Evolutionary conservation across 352 stramenopile species (phyloP).

Genomic region (Phytophthora pistaciae): DNA sequence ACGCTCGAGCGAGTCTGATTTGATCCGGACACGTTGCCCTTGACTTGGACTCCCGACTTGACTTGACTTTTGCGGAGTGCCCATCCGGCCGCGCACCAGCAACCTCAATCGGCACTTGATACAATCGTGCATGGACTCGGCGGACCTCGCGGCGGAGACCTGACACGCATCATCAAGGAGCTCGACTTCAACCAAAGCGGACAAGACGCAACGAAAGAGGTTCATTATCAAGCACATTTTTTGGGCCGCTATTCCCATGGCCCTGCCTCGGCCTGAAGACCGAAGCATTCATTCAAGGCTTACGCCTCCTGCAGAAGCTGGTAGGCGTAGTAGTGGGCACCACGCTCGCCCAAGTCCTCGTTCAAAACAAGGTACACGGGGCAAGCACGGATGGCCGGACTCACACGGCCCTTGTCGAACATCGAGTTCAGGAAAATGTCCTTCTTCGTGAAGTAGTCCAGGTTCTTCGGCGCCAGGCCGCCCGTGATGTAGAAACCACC

Average conservation of each 20-base stretch:
- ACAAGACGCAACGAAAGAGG: conserved; percentile 13
- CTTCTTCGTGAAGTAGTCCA: conserved; percentile 89
- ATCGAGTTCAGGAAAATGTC: conserved; percentile 75
- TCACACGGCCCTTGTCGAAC: conserved; percentile 89
- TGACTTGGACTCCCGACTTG: neutral
- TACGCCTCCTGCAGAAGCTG: conserved; percentile 33
- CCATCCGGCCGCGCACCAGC: neutral
- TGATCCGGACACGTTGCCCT: neutral
- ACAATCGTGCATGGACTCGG: conserved; percentile 26
- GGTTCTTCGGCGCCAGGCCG: conserved; percentile 96
- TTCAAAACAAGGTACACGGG: conserved; percentile 88
- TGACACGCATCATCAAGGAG: conserved; percentile 70
- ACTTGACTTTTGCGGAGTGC: conserved; percentile 8
- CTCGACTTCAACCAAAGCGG: conserved; percentile 63
- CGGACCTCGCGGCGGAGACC: conserved; percentile 37
- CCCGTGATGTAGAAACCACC: conserved; percentile 97
- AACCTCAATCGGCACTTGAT: conserved; percentile 24
- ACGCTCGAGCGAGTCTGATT: conserved; percentile 12
- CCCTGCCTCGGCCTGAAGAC: neutral
- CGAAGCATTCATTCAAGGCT: too few relatives aligned
- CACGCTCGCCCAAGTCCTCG: conserved; percentile 86
- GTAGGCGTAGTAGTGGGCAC: conserved; percentile 86
- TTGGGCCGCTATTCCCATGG: neutral
- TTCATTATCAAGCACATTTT: conserved; percentile 24
- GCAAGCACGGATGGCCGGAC: conserved; percentile 62